phyloP scores from a whole-genome alignment of 139 green algal species.

The Chlorella sp. region DNA sequence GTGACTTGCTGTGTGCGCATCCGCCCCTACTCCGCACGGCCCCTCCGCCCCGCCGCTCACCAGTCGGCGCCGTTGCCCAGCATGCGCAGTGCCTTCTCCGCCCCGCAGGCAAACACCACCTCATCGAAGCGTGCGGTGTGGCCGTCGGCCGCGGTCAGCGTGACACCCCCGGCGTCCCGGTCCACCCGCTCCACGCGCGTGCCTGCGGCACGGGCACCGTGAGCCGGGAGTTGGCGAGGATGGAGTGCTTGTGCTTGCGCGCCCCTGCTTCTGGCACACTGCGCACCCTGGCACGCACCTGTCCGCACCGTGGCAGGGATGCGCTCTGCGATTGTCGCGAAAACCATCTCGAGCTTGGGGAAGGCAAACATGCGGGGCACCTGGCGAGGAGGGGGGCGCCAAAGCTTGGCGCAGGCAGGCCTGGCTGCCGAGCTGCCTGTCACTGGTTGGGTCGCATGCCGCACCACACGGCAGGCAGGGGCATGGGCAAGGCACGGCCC shows the following conservation, averaged over 20 bases:
- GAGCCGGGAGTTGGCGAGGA: no score
- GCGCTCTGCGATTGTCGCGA: constrained; percentile 40
- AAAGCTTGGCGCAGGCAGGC: no score
- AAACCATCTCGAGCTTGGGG: constrained; percentile 55
- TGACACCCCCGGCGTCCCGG: background rate
- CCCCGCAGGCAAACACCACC: constrained; percentile 67
- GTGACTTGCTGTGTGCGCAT: no score
- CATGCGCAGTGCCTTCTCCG: constrained; percentile 51
- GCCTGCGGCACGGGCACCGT: background rate
- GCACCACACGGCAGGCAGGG: no score
- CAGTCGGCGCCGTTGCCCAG: constrained; percentile 39
- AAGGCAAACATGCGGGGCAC: constrained; percentile 75
- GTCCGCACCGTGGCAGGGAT: constrained; percentile 27
- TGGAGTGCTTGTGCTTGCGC: background rate
- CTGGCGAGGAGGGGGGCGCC: no score
- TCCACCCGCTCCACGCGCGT: constrained; percentile 11
- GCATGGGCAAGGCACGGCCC: no score
- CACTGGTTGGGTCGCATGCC: no score
- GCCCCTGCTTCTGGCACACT: no score
- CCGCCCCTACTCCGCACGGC: background rate
- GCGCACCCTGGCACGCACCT: background rate
- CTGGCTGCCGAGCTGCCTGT: no score
- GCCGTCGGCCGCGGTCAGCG: background rate
- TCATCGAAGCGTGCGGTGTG: constrained; percentile 49
- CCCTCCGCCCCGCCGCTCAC: background rate